These are phyloP conservation scores for Domatiomyces catenatus DNA, from an alignment of 2,329 filamentous ascomycete genomes.

Conservation along the genomic window DNA sequence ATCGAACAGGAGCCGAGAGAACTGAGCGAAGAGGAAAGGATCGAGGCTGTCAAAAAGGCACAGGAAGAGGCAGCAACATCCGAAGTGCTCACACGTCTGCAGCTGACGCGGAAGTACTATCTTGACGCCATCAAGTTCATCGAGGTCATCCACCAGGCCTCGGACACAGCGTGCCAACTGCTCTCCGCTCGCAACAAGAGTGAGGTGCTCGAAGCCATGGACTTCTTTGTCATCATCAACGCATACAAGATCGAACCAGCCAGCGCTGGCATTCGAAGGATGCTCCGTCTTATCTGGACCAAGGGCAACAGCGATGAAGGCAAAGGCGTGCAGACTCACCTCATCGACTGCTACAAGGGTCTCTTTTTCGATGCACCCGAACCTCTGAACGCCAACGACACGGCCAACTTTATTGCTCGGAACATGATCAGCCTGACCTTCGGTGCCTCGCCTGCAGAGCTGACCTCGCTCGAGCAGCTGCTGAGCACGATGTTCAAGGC, in stretches of 20 bases:
- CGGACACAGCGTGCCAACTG: conserved; percentile 66
- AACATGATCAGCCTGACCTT: conserved; percentile 99
- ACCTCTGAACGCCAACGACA: conserved; percentile 71
- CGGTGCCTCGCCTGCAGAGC: conserved; percentile 80
- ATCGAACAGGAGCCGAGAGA: conserved; percentile 51
- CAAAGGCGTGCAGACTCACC: conserved; percentile 89
- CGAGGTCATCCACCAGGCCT: conserved; percentile 72
- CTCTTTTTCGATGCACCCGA: conserved; percentile 93
- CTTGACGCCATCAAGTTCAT: conserved; percentile 89
- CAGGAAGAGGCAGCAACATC: conserved; percentile 77
- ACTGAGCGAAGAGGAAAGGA: conserved; percentile 67
- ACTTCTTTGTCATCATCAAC: conserved; percentile 90
- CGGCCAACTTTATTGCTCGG: conserved; percentile 85
- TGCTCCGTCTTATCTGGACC: conserved; percentile 96
- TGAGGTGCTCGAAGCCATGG: conserved; percentile 96
- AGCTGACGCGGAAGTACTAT: conserved; percentile 79
- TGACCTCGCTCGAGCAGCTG: conserved; percentile 89
- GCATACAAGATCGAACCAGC: conserved; percentile 93
- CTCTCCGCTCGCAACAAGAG: conserved; percentile 93
- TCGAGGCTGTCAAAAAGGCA: conserved; percentile 59
- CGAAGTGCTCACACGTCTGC: conserved; percentile 74
- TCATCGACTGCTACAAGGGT: conserved; percentile 91
- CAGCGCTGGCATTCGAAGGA: conserved; percentile 78
- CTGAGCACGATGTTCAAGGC: conserved; percentile 96
- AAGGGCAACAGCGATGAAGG: conserved; percentile 99